phyloP scores from a whole-genome alignment of 2,329 filamentous ascomycete genomes.

The Setomelanomma holmii region DNA sequence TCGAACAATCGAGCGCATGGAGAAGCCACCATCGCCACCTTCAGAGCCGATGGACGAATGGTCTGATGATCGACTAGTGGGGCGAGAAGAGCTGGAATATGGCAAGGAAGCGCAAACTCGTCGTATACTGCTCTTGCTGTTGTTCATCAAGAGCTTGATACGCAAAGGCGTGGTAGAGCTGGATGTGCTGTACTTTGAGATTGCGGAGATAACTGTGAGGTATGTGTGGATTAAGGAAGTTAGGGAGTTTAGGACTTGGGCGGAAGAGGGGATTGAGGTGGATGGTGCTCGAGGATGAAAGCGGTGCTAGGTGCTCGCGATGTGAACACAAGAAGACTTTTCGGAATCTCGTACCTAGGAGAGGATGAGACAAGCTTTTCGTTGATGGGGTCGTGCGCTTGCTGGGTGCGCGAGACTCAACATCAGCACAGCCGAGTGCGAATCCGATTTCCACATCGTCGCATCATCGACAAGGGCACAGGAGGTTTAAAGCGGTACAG shows the following conservation, averaged over 20 bases:
- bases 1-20: constrained; percentile 44
- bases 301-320: too few relatives aligned
- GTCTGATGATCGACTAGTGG: too few relatives aligned
- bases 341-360: too few relatives aligned
- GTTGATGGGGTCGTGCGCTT: too few relatives aligned
- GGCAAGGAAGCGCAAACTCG: constrained; percentile 47
- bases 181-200: constrained; percentile 48
- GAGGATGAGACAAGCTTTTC: too few relatives aligned
- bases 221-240: constrained; percentile 52
- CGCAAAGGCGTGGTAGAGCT: constrained; percentile 38
- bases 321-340: too few relatives aligned
- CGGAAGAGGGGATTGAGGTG: constrained; percentile 2
- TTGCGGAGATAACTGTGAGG: constrained; percentile 50
- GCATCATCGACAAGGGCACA: too few relatives aligned
- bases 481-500: too few relatives aligned
- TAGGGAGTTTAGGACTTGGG: constrained; percentile 45
- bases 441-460: too few relatives aligned
- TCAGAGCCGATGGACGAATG: constrained; percentile 1
- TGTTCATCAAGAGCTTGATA: constrained; percentile 50
- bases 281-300: neutral
- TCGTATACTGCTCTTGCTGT: constrained; percentile 44
- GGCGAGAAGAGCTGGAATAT: constrained; percentile 13
- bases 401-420: too few relatives aligned
- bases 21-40: constrained; percentile 10
- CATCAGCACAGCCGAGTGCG: too few relatives aligned